A percentile compares a stretch with the other conserved stretches of the same genome.
These are phyloP conservation scores for Durotheca rogersii DNA, from an alignment of 495 filamentous ascomycete species.

Conservation along the genomic window DNA sequence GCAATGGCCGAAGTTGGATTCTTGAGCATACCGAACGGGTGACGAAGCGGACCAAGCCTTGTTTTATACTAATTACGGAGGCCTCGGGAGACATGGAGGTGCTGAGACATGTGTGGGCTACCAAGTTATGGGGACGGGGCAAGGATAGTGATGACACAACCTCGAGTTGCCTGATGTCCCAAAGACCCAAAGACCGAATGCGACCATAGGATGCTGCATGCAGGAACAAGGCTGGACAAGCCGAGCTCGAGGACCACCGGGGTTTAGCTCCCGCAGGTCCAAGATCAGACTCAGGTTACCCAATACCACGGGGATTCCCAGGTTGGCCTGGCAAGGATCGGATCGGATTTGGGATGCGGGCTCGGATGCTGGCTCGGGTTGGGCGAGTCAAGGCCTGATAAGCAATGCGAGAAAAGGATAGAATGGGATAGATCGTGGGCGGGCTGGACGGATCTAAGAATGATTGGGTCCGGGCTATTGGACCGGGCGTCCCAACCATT, in stretches of 20 bases:
- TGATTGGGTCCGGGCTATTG: slow-evolving; percentile 7
- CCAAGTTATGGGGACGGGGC: background rate
- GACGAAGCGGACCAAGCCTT: slow-evolving; percentile 27
- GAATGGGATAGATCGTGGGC: background rate
- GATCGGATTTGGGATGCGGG: slow-evolving; percentile 1
- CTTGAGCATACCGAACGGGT: slow-evolving; percentile 38
- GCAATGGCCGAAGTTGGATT: slow-evolving; percentile 24
- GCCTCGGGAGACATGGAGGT: slow-evolving; percentile 21
- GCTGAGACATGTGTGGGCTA: slow-evolving; percentile 1
- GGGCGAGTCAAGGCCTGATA: slow-evolving; percentile 23
- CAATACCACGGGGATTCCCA: no score
- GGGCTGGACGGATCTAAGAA: background rate
- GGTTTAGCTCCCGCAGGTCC: no score
- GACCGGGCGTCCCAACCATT: slow-evolving; percentile 12
- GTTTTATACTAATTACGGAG: slow-evolving; percentile 24
- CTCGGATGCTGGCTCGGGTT: slow-evolving; percentile 11
- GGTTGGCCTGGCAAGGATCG: no score
- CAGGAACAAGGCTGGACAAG: no score
- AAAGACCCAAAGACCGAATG: slow-evolving; percentile 16
- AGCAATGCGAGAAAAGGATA: slow-evolving; percentile 8
- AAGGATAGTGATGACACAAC: slow-evolving; percentile 24
- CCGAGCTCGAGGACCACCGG: no score
- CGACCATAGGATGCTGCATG: slow-evolving; percentile 9
- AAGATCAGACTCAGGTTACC: no score
- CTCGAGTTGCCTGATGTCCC: slow-evolving; percentile 8